phyloP scores from a whole-genome alignment of 2,329 filamentous ascomycete genomes.

The Chalaropsis ovoidea region DNA sequence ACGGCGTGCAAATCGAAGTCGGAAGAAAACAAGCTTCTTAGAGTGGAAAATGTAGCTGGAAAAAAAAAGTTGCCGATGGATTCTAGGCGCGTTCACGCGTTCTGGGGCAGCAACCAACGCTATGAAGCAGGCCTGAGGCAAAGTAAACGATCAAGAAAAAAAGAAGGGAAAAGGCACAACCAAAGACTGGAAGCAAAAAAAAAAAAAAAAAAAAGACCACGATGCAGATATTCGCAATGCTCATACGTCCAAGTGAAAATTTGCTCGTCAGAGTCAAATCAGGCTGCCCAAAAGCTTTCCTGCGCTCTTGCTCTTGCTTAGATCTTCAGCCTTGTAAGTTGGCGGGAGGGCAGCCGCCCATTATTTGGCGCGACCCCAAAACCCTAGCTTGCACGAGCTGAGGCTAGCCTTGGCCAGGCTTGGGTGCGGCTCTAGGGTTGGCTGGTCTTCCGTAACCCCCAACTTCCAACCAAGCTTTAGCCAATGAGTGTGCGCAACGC shows the following conservation, averaged over 20 bases:
- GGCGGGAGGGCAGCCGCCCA: no score
- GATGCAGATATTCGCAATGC: not conserved
- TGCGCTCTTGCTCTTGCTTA: not conserved
- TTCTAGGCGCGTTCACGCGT: slow-evolving; percentile 26
- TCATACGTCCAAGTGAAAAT: slow-evolving; percentile 2
- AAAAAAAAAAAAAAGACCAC: not conserved
- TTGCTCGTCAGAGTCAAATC: not conserved
- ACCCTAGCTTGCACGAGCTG: no score
- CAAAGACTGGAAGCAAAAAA: not conserved
- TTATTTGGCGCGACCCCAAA: no score
- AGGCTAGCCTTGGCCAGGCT: no score
- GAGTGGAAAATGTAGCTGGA: slow-evolving; percentile 8
- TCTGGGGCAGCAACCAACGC: slow-evolving; percentile 16
- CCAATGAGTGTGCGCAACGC: not conserved
- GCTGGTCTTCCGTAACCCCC: no score
- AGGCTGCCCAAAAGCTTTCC: not conserved
- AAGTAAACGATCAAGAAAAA: slow-evolving; percentile 2
- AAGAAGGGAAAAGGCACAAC: not conserved
- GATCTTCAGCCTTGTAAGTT: not conserved
- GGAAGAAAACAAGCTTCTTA: slow-evolving; percentile 4
- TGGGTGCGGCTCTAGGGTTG: no score
- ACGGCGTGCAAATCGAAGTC: not conserved
- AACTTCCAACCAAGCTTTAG: not conserved
- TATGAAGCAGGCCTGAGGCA: not conserved
- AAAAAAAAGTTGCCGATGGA: slow-evolving; percentile 21